A percentile compares a stretch with the other conserved stretches of the same genome.
Conservation (phyloP, 2,329 filamentous ascomycete genomes). For the Phialophora macrospora region DNA sequence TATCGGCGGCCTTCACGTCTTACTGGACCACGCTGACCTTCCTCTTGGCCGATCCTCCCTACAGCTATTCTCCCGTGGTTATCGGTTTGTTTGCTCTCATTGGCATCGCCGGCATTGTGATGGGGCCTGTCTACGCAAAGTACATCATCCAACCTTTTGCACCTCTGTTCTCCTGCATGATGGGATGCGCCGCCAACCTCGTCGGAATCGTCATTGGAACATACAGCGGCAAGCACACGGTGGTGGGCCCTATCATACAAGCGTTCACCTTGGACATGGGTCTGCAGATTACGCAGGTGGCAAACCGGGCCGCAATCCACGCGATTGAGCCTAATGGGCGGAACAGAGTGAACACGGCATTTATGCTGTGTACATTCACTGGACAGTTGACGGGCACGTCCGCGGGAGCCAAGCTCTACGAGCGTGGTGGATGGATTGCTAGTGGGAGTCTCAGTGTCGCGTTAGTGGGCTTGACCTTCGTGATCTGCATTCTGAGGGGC, state of each 20-base stretch:
- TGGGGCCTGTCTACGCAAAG: slow-evolving; percentile 72
- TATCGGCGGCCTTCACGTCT: slow-evolving; percentile 65
- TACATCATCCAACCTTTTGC: slow-evolving; percentile 68
- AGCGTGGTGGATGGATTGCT: slow-evolving; percentile 60
- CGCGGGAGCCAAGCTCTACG: slow-evolving; percentile 63
- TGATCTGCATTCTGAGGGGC: slow-evolving; percentile 56
- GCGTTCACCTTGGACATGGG: slow-evolving; percentile 74
- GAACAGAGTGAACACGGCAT: slow-evolving; percentile 79
- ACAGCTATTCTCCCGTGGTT: slow-evolving; percentile 67
- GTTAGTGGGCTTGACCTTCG: slow-evolving; percentile 56
- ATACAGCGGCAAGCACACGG: slow-evolving; percentile 66
- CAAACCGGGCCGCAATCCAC: slow-evolving; percentile 73
- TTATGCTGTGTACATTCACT: slow-evolving; percentile 76
- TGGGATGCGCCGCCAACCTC: slow-evolving; percentile 65
- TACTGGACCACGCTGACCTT: slow-evolving; percentile 83
- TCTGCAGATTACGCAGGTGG: slow-evolving; percentile 73
- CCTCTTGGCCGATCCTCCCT: slow-evolving; percentile 71
- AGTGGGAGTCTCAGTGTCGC: slow-evolving; percentile 63
- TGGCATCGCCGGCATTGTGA: slow-evolving; percentile 70
- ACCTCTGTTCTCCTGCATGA: slow-evolving; percentile 69
- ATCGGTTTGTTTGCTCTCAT: slow-evolving; percentile 82
- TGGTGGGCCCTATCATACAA: slow-evolving; percentile 75
- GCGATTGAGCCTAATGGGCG: slow-evolving; percentile 70
- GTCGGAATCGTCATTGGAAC: slow-evolving; percentile 70
- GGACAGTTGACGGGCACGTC: slow-evolving; percentile 75